Evolutionary conservation across 73 alveolate genomes (phyloP), one percentile per base, ranked within the genome.

Genomic region (Tetrahymena malaccensis): DNA sequence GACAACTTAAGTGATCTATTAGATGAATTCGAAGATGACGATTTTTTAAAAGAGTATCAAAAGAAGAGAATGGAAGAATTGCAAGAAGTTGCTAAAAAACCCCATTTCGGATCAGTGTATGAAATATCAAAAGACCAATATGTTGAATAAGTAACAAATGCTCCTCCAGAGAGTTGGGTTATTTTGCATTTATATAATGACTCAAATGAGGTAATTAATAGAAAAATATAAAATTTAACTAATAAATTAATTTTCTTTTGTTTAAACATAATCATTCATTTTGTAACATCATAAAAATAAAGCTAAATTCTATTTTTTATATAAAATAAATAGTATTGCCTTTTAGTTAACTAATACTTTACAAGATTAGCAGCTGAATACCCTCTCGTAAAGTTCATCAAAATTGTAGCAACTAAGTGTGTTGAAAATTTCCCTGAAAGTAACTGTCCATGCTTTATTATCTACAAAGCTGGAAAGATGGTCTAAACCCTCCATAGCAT

Each of bases 391-490:
- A 95, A 95, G 85, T 95, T 95, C 70, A 94, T 95, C 15, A 95
- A 95, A 70, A 95, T 95, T 83, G 94, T 95, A 17, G 97, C 97
- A 27, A 95, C 97, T 0, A 95, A 95, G 94, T 95, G 97, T 56
- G 85, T 89, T 16, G 97, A 95, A 95, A 95, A 95, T 16, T 95
- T 95, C 85, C 97, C 97, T 84, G 97, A 95, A 43, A 83, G 94
- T 22, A 43, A 95, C 33, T 43, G 93, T 31, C 97, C 97, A 8
- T 95, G 97, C 22, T 89, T 95, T 17, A 95, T 95, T 44, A 43
- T 95, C 12, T 95, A 95, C 84, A 85, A 89, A 35, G 94, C 93
- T 12, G 94, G 95, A 4, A 95, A 95, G 84, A 85, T 84, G 37
- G 95, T 89, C 8, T 95, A 94, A 95, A 95, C 93, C 25, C 35